Base-by-base conservation (phyloP, 306 rosid species). In the Acmispon strigosus region DNA sequence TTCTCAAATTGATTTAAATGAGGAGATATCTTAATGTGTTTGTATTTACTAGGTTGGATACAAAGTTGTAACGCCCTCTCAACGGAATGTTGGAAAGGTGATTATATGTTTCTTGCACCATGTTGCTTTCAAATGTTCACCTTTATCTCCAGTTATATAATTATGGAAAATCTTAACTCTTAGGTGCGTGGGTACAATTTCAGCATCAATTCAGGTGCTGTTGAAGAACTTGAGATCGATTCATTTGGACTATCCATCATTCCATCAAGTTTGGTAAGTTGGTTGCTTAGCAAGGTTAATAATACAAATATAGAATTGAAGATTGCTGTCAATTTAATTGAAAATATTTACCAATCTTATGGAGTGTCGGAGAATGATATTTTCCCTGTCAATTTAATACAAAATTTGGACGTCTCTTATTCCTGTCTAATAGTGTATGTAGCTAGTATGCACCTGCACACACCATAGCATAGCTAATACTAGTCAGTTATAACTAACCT, bases 171-270 rank as follows among this genome's bases (percentile, higher is more conserved):
- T 65, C 58, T 45, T 72, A 55, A 64, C 45, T 67, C 67, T 69
- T 19, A 94, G 98, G 96, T 94, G 39, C 90, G 95, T 3, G 98
- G 96, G 32, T 94, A 88, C 76, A 90, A 85, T 72, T 94, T 94
- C 78, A 90, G 88, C 83, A 83, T 94, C 49, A 86, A 87, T 66
- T 89, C 95, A 13, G 97, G 98, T 63, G 95, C 75, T 56, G 83
- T 90, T 61, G 95, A 94, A 77, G 88, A 91, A 63, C 89, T 94
- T 16, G 96, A 94, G 84, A 89, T 94, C 34, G 98, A 90, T 81
- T 90, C 98, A 56, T 94, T 90, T 76, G 98, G 97, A 27, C 81
- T 88, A 69, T 89, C 98, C 52, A 80, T 89, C 62, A 86, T 90
- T 65, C 98, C 98, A 17, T 90, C 97, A 45, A 94, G 92, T 75